Conservation (phyloP, 2,329 filamentous ascomycete genomes). For the Hypoxylon sp. region DNA sequence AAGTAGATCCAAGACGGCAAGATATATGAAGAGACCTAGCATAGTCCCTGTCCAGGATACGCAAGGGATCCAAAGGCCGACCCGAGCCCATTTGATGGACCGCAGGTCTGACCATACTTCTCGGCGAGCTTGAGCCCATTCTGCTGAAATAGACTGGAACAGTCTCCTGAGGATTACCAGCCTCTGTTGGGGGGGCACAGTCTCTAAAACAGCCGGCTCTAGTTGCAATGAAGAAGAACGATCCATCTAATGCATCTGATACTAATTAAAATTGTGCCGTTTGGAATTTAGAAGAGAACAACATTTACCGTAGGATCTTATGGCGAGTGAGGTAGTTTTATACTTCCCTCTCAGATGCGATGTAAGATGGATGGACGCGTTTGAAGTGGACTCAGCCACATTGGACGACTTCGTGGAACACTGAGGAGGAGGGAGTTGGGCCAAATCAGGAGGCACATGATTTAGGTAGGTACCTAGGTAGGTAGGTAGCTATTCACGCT, state of each 20-base stretch:
- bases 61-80: slow-evolving; percentile 4
- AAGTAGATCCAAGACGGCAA: neutral
- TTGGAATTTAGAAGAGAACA: neutral
- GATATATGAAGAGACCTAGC: slow-evolving; percentile 7
- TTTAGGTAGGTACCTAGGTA: too few relatives aligned
- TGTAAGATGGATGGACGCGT: neutral
- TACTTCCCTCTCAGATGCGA: neutral
- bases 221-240: neutral
- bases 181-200: neutral
- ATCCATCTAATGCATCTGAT: neutral
- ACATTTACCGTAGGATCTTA: neutral
- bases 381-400: neutral
- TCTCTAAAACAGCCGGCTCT: neutral
- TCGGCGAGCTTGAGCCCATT: slow-evolving; percentile 4
- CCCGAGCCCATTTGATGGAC: slow-evolving; percentile 18
- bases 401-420: neutral
- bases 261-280: neutral
- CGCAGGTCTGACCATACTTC: slow-evolving; percentile 3
- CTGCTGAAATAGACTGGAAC: neutral
- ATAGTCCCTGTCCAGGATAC: slow-evolving; percentile 1
- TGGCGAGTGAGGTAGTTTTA: neutral
- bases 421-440: too few relatives aligned
- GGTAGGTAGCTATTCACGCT: too few relatives aligned
- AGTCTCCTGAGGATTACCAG: neutral
- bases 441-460: too few relatives aligned